phyloP scores from a whole-genome alignment of 768 basidiomycete species.

The Pisolithus microcarpus region DNA sequence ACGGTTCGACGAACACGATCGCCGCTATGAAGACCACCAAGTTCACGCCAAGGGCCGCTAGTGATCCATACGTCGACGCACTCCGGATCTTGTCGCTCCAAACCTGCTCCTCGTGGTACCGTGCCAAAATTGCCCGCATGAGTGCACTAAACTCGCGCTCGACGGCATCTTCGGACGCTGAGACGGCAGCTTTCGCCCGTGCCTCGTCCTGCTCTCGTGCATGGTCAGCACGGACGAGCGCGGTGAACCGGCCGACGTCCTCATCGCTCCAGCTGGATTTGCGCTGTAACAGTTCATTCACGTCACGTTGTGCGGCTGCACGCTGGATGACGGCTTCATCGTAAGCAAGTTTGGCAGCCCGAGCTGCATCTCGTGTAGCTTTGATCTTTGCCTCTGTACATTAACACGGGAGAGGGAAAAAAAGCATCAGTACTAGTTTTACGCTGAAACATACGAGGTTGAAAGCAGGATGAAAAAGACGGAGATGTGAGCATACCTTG shows the following conservation, averaged over 20 bases:
- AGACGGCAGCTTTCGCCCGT: constrained; percentile 58
- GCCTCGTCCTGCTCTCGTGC: constrained; percentile 74
- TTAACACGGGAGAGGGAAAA: neutral
- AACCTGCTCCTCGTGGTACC: constrained; percentile 98
- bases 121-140: constrained; percentile 79
- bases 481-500: constrained; percentile 51
- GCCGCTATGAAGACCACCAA: constrained; percentile 86
- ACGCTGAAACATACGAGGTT: too few species aligned
- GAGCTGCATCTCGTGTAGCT: constrained; percentile 56
- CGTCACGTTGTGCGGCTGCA: constrained; percentile 82
- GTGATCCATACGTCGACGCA: constrained; percentile 86
- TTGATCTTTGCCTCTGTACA: constrained; percentile 59
- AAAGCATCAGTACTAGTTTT: too few species aligned
- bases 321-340: constrained; percentile 74
- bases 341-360: constrained; percentile 66
- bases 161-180: constrained; percentile 67
- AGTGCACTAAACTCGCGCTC: constrained; percentile 84
- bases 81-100: constrained; percentile 99
- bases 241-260: constrained; percentile 84
- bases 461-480: constrained; percentile 6
- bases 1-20: constrained; percentile 89
- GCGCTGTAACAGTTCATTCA: constrained; percentile 90
- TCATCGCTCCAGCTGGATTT: constrained; percentile 89
- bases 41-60: constrained; percentile 83
- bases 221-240: constrained; percentile 87